Evolutionary conservation across 192 early-diverging fungal genomes (phyloP).

Genomic region (Cladochytrium replicatum): DNA sequence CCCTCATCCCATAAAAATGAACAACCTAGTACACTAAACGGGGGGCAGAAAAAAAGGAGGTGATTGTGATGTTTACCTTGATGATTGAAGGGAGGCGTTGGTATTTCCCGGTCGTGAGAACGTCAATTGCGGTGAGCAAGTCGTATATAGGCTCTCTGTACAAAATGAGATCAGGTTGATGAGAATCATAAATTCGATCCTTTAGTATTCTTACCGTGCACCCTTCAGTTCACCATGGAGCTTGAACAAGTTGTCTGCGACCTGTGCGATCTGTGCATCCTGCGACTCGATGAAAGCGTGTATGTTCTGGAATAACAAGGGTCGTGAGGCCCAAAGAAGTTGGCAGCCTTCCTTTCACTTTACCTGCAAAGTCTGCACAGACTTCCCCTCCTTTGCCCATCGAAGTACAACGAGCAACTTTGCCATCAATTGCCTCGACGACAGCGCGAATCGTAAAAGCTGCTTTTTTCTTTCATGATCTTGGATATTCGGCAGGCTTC

Average conservation of each 20-base stretch:
- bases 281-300: conserved; percentile 53
- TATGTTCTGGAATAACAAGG: conserved; percentile 26
- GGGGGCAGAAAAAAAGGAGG: not conserved
- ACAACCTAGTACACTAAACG: not conserved
- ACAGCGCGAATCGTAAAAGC: too few relatives aligned
- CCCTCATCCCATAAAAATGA: not conserved
- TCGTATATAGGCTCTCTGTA: conserved; percentile 72
- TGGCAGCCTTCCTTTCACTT: conserved; percentile 24
- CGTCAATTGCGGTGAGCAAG: conserved; percentile 71
- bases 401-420: conserved; percentile 67
- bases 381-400: conserved; percentile 56
- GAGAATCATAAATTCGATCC: not conserved
- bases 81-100: conserved; percentile 66
- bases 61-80: conserved; percentile 37
- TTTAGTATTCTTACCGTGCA: conserved; percentile 19
- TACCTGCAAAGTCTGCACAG: conserved; percentile 15
- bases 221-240: conserved; percentile 29
- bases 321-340: conserved; percentile 19
- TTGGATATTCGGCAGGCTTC: too few relatives aligned
- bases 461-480: too few relatives aligned
- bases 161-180: not conserved
- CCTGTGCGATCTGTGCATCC: conserved; percentile 45
- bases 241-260: conserved; percentile 42
- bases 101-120: conserved; percentile 79
- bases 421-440: too few relatives aligned